Percentiles rank a stretch among this genome's conserved stretches.
These are phyloP conservation scores for Tanozyma kutaoensis DNA, from an alignment of 805 yeast genomes.

Conservation along the genomic window DNA sequence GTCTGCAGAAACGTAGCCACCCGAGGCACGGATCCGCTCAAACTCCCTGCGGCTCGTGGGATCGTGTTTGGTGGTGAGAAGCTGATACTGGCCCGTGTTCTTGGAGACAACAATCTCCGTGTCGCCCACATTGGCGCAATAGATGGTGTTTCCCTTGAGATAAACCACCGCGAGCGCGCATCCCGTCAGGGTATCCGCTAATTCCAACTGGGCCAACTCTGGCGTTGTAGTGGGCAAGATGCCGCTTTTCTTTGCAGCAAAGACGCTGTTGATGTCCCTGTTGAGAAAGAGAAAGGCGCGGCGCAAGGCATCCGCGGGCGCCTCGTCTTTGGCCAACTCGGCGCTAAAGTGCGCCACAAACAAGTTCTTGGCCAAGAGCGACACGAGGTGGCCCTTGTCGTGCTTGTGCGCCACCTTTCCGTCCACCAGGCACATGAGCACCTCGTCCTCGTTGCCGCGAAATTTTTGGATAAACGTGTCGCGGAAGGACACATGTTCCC, in stretches of 20 bases:
- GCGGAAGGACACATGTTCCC: slow-evolving; percentile 53
- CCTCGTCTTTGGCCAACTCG: slow-evolving; percentile 46
- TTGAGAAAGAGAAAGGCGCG: slow-evolving; percentile 71
- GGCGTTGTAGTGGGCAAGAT: slow-evolving; percentile 23
- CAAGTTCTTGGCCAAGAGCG: slow-evolving; percentile 59
- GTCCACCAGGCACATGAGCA: slow-evolving; percentile 72
- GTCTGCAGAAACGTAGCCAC: slow-evolving; percentile 79
- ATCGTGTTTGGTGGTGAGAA: slow-evolving; percentile 66
- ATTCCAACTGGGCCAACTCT: slow-evolving; percentile 36
- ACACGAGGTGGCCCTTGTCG: slow-evolving; percentile 44
- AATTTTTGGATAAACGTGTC: slow-evolving; percentile 83
- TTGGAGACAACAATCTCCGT: slow-evolving; percentile 69
- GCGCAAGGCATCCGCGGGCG: slow-evolving; percentile 64
- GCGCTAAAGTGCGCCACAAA: slow-evolving; percentile 55
- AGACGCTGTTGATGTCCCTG: slow-evolving; percentile 61
- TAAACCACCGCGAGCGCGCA: slow-evolving; percentile 77
- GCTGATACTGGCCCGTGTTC: slow-evolving; percentile 67
- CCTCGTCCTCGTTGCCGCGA: slow-evolving; percentile 74
- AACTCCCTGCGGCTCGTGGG: slow-evolving; percentile 70
- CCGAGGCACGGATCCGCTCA: slow-evolving; percentile 80
- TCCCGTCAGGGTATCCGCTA: slow-evolving; percentile 68
- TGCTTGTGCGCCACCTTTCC: slow-evolving; percentile 39
- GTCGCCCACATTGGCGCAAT: slow-evolving; percentile 87
- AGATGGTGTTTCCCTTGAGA: slow-evolving; percentile 54
- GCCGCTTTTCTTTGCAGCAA: slow-evolving; percentile 30